Conservation (phyloP, 306 rosid genomes). For the Rosa multiflora region DNA sequence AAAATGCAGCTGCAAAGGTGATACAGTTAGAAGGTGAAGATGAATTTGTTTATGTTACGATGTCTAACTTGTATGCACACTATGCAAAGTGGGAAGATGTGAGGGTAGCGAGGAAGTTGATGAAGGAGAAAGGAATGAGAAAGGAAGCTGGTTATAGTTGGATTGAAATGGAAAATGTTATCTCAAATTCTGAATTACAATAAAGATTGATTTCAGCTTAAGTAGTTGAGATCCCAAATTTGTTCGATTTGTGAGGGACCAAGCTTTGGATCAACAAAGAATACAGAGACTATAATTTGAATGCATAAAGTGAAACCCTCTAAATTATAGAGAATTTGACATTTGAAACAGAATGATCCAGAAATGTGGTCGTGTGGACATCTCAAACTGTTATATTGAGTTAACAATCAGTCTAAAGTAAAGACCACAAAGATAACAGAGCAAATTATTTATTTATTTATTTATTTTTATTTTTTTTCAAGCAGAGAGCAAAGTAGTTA, state of each 20-base stretch:
- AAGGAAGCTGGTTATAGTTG: constrained; percentile 65
- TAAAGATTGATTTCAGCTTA: background rate
- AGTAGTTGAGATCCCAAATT: background rate
- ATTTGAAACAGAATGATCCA: background rate
- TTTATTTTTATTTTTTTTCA: too few species aligned
- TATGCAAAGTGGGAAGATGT: constrained; percentile 68
- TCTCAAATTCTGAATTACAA: background rate
- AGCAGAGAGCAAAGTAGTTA: too few species aligned
- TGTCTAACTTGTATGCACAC: constrained; percentile 63
- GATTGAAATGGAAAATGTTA: constrained; percentile 40
- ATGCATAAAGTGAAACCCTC: too few species aligned
- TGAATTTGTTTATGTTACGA: constrained; percentile 53
- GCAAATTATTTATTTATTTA: too few species aligned
- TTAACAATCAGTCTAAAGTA: too few species aligned
- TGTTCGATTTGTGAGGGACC: background rate
- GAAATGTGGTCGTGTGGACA: background rate
- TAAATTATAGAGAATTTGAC: background rate
- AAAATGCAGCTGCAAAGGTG: constrained; percentile 58
- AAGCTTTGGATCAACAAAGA: background rate
- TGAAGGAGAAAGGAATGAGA: constrained; percentile 47
- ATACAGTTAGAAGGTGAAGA: constrained; percentile 49
- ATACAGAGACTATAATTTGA: too few species aligned
- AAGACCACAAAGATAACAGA: background rate
- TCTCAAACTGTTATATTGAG: background rate
- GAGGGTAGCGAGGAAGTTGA: constrained; percentile 45